phyloP scores from a whole-genome alignment of 2,329 filamentous ascomycete genomes.

The Daldinia sp. region DNA sequence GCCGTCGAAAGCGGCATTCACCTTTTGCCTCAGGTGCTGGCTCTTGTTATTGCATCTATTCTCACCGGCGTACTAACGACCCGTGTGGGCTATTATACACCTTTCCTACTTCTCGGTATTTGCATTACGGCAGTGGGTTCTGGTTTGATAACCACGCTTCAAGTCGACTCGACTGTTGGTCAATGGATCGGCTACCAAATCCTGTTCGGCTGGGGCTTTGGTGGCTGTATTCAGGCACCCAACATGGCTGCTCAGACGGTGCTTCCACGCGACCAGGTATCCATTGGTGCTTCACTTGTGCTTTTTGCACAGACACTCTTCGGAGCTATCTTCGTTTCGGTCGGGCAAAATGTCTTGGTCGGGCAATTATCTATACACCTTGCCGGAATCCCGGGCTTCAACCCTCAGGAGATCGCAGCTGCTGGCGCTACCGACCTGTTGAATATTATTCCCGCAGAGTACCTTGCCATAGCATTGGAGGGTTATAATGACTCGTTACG shows the following conservation, averaged over 20 bases:
- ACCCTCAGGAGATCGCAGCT: constrained; percentile 39
- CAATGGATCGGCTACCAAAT: constrained; percentile 46
- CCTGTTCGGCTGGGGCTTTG: constrained; percentile 51
- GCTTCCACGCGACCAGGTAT: constrained; percentile 51
- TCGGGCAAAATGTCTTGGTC: constrained; percentile 57
- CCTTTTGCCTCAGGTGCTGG: constrained; percentile 44
- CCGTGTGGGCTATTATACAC: constrained; percentile 43
- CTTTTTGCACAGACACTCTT: constrained; percentile 57
- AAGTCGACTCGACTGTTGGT: constrained; percentile 21
- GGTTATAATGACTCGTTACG: constrained; percentile 70
- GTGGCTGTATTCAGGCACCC: constrained; percentile 54
- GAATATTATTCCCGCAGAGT: constrained; percentile 30
- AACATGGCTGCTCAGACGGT: constrained; percentile 58
- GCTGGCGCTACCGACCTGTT: constrained; percentile 46
- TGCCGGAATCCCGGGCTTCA: constrained; percentile 43
- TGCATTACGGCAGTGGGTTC: constrained; percentile 40
- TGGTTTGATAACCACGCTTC: constrained; percentile 42
- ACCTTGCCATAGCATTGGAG: constrained; percentile 41
- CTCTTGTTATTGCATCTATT: constrained; percentile 39
- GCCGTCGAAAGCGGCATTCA: constrained; percentile 47
- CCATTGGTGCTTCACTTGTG: constrained; percentile 54
- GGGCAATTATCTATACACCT: constrained; percentile 51
- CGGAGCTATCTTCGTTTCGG: constrained; percentile 55
- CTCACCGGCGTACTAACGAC: constrained; percentile 38
- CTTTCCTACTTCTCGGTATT: constrained; percentile 34